Evolutionary conservation across 441 rosid species (phyloP).

Genomic region (Kokia cookei): DNA sequence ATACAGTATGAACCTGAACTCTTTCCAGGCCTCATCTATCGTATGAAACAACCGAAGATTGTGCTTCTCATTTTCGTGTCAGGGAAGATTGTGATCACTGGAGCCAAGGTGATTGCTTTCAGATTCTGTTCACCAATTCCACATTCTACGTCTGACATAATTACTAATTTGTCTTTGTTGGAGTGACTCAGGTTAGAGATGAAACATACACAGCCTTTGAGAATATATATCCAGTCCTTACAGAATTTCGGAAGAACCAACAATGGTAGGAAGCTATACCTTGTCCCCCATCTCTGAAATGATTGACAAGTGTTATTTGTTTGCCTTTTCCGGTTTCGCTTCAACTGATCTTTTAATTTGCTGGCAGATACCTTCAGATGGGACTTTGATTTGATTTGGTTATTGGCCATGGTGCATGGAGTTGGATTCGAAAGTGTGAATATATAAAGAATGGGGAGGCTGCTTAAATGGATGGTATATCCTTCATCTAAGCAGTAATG

Average conservation of each 20-base stretch:
- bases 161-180: not conserved
- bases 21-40: slow-evolving; percentile 67
- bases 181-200: slow-evolving; percentile 50
- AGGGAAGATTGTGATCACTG: slow-evolving; percentile 70
- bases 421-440: not conserved
- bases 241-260: slow-evolving; percentile 69
- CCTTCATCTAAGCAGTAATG: not conserved
- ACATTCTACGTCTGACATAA: not conserved
- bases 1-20: slow-evolving; percentile 77
- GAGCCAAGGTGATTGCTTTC: slow-evolving; percentile 56
- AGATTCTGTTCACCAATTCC: not conserved
- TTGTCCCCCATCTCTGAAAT: not conserved
- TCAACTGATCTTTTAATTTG: not conserved
- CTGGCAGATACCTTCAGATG: not conserved
- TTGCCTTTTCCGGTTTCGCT: not conserved
- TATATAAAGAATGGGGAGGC: not conserved
- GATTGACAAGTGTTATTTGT: not conserved
- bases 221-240: slow-evolving; percentile 73
- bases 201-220: slow-evolving; percentile 72
- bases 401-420: not conserved
- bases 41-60: slow-evolving; percentile 72
- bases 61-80: slow-evolving; percentile 70
- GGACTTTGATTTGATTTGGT: not conserved
- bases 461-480: not conserved
- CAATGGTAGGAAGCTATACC: slow-evolving; percentile 41